A percentile compares a stretch with the other conserved stretches of the same genome.
Evolutionary conservation across 768 basidiomycete species (phyloP).

Genomic region (Infundibulicybe gibba): DNA sequence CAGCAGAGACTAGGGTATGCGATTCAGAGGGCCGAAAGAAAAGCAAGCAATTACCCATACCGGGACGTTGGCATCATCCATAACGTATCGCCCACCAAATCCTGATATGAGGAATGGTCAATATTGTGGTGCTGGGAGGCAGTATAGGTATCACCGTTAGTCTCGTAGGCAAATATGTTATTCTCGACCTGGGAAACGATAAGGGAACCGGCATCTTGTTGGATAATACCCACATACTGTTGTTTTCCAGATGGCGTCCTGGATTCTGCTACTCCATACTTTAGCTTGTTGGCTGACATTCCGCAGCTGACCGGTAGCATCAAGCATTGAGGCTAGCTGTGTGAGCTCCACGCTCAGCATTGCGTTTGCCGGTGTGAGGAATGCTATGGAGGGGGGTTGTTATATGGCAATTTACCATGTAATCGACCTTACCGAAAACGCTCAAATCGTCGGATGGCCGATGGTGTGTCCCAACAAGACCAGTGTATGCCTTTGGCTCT

Average conservation of each 20-base stretch:
- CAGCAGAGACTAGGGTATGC: conserved; percentile 55
- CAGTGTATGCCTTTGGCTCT: conserved; percentile 73
- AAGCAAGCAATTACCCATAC: conserved; percentile 31
- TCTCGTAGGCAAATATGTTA: conserved; percentile 74
- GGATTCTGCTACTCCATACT: conserved; percentile 54
- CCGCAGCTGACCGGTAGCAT: conserved; percentile 39
- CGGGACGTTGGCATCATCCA: conserved; percentile 87
- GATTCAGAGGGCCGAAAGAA: background rate
- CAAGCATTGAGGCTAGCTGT: conserved; percentile 58
- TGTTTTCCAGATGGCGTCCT: conserved; percentile 57
- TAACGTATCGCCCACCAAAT: conserved; percentile 67
- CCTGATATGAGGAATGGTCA: conserved; percentile 27
- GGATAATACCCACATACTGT: conserved; percentile 36
- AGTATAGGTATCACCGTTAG: conserved; percentile 45
- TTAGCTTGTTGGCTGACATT: conserved; percentile 52
- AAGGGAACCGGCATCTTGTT: background rate
- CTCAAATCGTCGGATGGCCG: conserved; percentile 76
- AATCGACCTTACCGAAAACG: conserved; percentile 46
- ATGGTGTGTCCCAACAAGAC: conserved; percentile 74
- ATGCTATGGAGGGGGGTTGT: conserved; percentile 38
- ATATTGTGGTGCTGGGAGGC: background rate
- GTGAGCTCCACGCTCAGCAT: conserved; percentile 75
- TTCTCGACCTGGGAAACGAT: conserved; percentile 44
- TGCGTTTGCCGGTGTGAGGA: conserved; percentile 76
- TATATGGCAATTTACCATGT: background rate